These are phyloP conservation scores for Venturia pyrina DNA, from an alignment of 2,329 filamentous ascomycete genomes.

Conservation along the genomic window DNA sequence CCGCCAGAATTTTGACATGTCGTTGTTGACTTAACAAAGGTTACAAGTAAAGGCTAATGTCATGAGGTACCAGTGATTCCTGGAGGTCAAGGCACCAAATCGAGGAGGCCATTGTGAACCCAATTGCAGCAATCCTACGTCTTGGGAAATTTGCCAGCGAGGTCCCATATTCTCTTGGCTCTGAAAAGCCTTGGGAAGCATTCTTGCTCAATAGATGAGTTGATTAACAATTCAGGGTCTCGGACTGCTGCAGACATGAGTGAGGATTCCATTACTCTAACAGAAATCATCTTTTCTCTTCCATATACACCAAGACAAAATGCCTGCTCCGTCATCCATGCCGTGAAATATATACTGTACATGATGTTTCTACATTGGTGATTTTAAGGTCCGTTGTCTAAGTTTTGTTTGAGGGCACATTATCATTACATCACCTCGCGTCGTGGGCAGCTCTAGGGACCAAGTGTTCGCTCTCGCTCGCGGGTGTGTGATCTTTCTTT, in stretches of 20 bases:
- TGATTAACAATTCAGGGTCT: too few species aligned
- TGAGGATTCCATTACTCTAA: slow-evolving; percentile 3
- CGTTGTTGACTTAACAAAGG: too few species aligned
- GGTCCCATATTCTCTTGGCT: too few species aligned
- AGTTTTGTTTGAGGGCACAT: not conserved
- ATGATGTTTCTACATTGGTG: not conserved
- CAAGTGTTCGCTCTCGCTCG: slow-evolving; percentile 33
- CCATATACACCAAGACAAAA: not conserved
- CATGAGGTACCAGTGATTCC: too few species aligned
- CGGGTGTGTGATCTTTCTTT: slow-evolving; percentile 20
- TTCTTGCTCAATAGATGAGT: too few species aligned
- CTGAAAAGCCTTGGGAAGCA: too few species aligned
- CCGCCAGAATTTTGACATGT: too few species aligned
- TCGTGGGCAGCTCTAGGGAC: slow-evolving; percentile 44
- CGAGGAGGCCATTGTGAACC: too few species aligned
- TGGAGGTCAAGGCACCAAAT: too few species aligned
- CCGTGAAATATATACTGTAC: not conserved
- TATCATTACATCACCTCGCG: slow-evolving; percentile 17
- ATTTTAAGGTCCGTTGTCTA: not conserved
- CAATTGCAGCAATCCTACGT: too few species aligned
- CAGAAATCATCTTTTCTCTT: not conserved
- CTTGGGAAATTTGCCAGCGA: too few species aligned
- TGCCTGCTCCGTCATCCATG: not conserved
- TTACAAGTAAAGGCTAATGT: too few species aligned
- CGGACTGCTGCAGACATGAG: not conserved